Evolutionary conservation across 2,329 filamentous ascomycete species (phyloP), one percentile per base, ranked within the genome.

Genomic region (Sclerotinia borealis): DNA sequence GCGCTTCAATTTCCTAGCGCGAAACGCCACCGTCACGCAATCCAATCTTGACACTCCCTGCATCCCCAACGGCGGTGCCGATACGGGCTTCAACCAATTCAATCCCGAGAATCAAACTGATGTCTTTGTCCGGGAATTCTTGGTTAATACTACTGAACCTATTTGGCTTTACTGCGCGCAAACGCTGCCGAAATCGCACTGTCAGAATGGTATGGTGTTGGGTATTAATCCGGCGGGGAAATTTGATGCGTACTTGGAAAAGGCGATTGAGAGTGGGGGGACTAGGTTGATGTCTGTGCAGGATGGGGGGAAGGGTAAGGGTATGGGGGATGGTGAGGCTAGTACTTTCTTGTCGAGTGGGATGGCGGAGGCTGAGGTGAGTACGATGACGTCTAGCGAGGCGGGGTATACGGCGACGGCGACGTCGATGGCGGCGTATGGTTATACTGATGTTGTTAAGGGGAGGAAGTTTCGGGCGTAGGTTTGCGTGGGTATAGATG

Each of bases 11-110:
- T 91, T 91, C 79, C 79, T 87, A 75, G 81, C 82, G 70, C 79
- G 82, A 75, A 91, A 91, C 80, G 88, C 91, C 80, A 90, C 87
- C 27, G 85, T 84, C 62, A 89, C 87, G 1, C 88, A 91, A 76
- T 90, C 88, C 39, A 78, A 80, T 19, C 90, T 91, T 70, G 79
- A 79, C 56, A 78, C 78, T 2, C 89, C 89, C 11, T 92, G 89
- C 77, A 79, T 74, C 1, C 76, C 81, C 60, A 80, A 78, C 5
- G 82, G 81, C 54, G 88, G 87, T 64, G 84, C 88, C 78, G 85
- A 91, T 78, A 88, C 87, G 17, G 86, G 50, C 11, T 62, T 62
- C 31, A 56, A 48, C 13, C 59, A 62, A 31, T 56, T 56, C 5
- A 62, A 56, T 3, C 50, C 41, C 3, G 19, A 27, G 1, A 62